Evolutionary conservation across 139 green algal species (phyloP).

Genomic region (Picochlorum sp.): DNA sequence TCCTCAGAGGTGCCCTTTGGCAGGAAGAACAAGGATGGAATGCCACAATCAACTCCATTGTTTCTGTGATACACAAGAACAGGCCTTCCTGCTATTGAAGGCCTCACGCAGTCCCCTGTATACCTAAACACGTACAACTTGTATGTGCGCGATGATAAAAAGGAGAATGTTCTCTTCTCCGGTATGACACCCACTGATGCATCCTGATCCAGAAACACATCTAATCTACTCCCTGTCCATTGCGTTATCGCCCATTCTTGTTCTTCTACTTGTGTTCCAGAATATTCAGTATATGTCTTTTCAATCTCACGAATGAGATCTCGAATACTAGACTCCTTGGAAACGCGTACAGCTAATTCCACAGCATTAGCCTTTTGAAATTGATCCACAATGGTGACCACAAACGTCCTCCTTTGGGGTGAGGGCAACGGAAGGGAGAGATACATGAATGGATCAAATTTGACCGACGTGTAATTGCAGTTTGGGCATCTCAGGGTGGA

Average conservation of each 20-base stretch:
- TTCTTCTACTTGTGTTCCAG: neutral
- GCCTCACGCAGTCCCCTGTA: neutral
- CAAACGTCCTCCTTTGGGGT: conserved; percentile 31
- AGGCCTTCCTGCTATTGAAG: neutral
- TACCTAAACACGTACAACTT: neutral
- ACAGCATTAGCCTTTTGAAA: conserved; percentile 32
- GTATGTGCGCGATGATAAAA: neutral
- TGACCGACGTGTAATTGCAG: conserved; percentile 64
- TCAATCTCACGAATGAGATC: conserved; percentile 34
- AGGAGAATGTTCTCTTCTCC: neutral
- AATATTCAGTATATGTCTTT: conserved; percentile 5
- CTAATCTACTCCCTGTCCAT: conserved; percentile 4
- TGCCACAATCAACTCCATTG: neutral
- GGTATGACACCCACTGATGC: neutral
- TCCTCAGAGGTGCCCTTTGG: neutral
- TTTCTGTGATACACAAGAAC: neutral
- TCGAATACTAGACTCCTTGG: conserved; percentile 32
- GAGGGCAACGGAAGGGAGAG: conserved; percentile 82
- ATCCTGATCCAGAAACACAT: conserved; percentile 5
- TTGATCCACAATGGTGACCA: conserved; percentile 47
- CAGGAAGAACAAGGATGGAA: neutral
- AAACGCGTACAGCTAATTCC: conserved; percentile 31
- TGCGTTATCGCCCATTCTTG: conserved; percentile 4
- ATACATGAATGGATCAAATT: conserved; percentile 97
- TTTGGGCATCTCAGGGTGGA: conserved; percentile 78